Base-by-base conservation (phyloP, 192 early-diverging fungal genomes). In the Spinellus fusiger region DNA sequence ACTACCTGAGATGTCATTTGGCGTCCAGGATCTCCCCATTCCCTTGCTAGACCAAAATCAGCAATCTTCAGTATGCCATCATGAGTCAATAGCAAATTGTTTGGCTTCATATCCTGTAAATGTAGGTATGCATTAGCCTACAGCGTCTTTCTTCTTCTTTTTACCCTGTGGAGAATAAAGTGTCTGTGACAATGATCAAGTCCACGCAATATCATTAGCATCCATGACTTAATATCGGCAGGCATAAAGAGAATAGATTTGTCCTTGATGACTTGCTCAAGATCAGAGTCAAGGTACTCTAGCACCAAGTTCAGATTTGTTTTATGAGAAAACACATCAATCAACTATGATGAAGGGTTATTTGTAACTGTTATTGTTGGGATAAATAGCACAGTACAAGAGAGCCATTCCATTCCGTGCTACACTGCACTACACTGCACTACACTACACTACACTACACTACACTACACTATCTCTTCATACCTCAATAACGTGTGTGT, bases 11-110 rank as follows among this genome's bases (percentile, higher is more conserved):
- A 88, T 3, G 95, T 94, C 89, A 99, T 90, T 16, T 81, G 80
- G 28, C 84, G 80, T 33, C 69, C 74, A 9, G 86, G 82, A 69
- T 94, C 89, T 35, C 90, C 94, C 80, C 81, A 99, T 61, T 95
- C 92, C n/a, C 94, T 69, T n/a, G 97, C 93, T 32, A 99, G 74
- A 75, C 97, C 97, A 72, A 99, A 99, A 91, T 99, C 97, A 0
- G 93, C 97, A 74, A 99, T 75, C 66, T 99, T 99, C 27, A 99
- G 74, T 63, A 92, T 85, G 5, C 97, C 97, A 68, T 94, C 87
- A 3, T 77, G 77, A 0, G 85, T 87, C 58, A 93, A 77, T 31
- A 90, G 65, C 74, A 92, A 85, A 59, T 93, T 93, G 74, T 91
- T 91, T 48, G 91, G 91, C 65, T 93, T 93, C 77, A 93, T 81